phyloP scores from a whole-genome alignment of 2,329 filamentous ascomycete genomes.

The Epichloe glyceriae region DNA sequence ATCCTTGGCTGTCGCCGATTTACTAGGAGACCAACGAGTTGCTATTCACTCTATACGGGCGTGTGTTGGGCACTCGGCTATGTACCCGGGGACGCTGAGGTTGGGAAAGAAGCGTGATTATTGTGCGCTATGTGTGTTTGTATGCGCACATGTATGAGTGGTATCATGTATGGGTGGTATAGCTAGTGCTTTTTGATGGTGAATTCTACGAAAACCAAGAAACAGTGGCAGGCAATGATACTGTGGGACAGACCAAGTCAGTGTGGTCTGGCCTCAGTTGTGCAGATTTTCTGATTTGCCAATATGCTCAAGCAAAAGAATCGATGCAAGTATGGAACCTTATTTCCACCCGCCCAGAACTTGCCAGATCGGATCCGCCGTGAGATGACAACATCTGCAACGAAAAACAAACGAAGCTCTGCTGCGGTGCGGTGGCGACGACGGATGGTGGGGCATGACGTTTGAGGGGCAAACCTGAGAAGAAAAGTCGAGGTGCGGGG shows the following conservation, averaged over 20 bases:
- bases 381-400: constrained; percentile 8
- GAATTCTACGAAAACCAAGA: no score
- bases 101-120: not conserved
- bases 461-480: constrained; percentile 9
- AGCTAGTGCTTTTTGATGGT: not conserved
- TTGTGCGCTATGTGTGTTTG: not conserved
- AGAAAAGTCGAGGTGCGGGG: constrained; percentile 3
- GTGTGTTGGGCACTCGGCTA: not conserved
- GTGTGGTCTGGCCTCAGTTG: no score
- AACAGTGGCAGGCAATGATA: no score
- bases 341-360: no score
- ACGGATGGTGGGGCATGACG: constrained; percentile 19
- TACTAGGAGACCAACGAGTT: constrained; percentile 24
- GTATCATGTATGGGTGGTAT: no score
- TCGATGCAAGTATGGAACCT: no score
- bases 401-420: not conserved
- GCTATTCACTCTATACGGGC: constrained; percentile 22
- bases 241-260: no score
- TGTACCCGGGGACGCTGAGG: not conserved
- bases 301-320: no score
- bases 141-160: no score
- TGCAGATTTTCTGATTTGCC: no score
- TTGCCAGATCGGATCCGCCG: constrained; percentile 6
- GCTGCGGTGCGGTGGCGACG: constrained; percentile 13
- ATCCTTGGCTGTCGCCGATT: constrained; percentile 19